phyloP scores from a whole-genome alignment of 2,329 filamentous ascomycete genomes.

The Hymenoscyphus linearis region DNA sequence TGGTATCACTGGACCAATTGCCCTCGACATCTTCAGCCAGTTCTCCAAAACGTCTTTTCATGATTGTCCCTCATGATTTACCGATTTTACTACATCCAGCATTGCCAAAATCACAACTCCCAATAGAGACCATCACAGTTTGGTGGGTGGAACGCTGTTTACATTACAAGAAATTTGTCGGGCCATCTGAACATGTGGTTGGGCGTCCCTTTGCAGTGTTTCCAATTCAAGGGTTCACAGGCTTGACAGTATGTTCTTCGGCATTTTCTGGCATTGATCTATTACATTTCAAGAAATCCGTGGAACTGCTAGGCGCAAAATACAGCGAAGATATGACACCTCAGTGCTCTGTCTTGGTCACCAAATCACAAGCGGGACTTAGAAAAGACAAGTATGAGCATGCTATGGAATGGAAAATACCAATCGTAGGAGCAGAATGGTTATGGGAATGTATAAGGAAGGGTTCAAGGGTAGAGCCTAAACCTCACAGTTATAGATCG shows the following conservation, averaged over 20 bases:
- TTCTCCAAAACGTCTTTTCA: slow-evolving; percentile 19
- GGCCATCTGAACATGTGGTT: slow-evolving; percentile 65
- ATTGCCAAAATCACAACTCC: slow-evolving; percentile 31
- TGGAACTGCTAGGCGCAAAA: slow-evolving; percentile 70
- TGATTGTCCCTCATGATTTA: slow-evolving; percentile 43
- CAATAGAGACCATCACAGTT: slow-evolving; percentile 64
- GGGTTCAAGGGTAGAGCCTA: slow-evolving; percentile 44
- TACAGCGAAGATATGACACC: slow-evolving; percentile 75
- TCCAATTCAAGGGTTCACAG: slow-evolving; percentile 63
- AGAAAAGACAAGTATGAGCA: slow-evolving; percentile 72
- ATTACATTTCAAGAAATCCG: slow-evolving; percentile 73
- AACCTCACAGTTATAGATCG: slow-evolving; percentile 38
- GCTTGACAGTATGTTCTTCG: slow-evolving; percentile 71
- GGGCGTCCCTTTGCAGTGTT: slow-evolving; percentile 71
- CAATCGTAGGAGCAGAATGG: slow-evolving; percentile 79
- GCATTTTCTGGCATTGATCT: slow-evolving; percentile 81
- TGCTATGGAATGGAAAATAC: slow-evolving; percentile 69
- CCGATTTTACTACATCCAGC: slow-evolving; percentile 27
- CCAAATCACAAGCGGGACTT: slow-evolving; percentile 44
- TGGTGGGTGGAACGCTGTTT: slow-evolving; percentile 92
- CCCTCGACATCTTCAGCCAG: background rate
- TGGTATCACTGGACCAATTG: slow-evolving; percentile 19
- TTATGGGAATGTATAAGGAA: slow-evolving; percentile 73
- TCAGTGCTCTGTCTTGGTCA: slow-evolving; percentile 69
- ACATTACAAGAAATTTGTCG: slow-evolving; percentile 65